Percentiles rank a stretch among this genome's conserved stretches.
phyloP scores from a whole-genome alignment of 352 stramenopile genomes.

The Plasmopara viticola region DNA sequence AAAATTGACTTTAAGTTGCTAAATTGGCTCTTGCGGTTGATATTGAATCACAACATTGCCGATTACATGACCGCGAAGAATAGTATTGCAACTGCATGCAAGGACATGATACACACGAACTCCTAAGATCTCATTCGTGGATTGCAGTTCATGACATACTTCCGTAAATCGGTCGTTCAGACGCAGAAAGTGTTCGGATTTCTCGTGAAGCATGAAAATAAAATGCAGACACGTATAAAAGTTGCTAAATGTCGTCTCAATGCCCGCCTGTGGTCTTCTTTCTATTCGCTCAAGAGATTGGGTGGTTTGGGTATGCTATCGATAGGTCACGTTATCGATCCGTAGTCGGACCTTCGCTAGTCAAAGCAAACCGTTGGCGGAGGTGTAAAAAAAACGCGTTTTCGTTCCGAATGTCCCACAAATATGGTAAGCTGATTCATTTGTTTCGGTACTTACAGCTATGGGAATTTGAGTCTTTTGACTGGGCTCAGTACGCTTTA shows the following conservation, averaged over 20 bases:
- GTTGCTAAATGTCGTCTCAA: slow-evolving; percentile 99
- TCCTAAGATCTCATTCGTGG: slow-evolving; percentile 98
- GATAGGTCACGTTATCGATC: slow-evolving; percentile 99
- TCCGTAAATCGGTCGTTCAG: slow-evolving; percentile 98
- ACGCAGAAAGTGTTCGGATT: slow-evolving; percentile 99
- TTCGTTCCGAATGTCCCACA: slow-evolving; percentile 94
- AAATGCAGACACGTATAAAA: slow-evolving; percentile 99
- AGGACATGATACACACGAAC: slow-evolving; percentile 99
- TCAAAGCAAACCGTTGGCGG: slow-evolving; percentile 97
- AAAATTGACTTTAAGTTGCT: slow-evolving; percentile 99
- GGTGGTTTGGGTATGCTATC: slow-evolving; percentile 98
- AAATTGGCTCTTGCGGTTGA: slow-evolving; percentile 96
- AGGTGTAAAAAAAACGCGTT: slow-evolving; percentile 99
- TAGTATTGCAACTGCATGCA: slow-evolving; percentile 97
- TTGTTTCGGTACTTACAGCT: slow-evolving; percentile 99
- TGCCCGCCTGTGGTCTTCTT: slow-evolving; percentile 99
- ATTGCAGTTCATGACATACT: slow-evolving; percentile 99
- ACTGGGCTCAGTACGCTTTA: slow-evolving; percentile 99
- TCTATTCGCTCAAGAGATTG: slow-evolving; percentile 99
- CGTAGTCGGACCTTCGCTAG: slow-evolving; percentile 98
- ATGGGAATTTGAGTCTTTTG: slow-evolving; percentile 98
- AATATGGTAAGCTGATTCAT: slow-evolving; percentile 99
- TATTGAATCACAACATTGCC: slow-evolving; percentile 99
- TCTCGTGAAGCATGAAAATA: slow-evolving; percentile 99
- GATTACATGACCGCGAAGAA: slow-evolving; percentile 99